Evolutionary conservation across 129 eudicot species (phyloP).

Genomic region (Artemisia tridentata): DNA sequence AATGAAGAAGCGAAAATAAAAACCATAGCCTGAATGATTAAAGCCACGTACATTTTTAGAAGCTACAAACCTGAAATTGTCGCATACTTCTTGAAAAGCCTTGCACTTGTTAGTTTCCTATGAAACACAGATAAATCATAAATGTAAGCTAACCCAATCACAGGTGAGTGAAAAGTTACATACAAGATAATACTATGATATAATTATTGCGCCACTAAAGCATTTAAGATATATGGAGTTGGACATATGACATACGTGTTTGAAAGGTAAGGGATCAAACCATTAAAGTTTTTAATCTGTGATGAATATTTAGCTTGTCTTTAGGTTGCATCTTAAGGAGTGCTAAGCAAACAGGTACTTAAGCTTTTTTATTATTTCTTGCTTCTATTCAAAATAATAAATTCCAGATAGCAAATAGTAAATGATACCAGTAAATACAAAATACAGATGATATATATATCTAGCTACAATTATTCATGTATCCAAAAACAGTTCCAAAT

Average conservation of each 20-base stretch:
- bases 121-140: slow-evolving; percentile 18
- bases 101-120: slow-evolving; percentile 83
- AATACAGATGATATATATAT: no score
- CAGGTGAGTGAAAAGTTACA: background rate
- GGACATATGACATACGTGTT: background rate
- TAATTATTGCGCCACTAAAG: background rate
- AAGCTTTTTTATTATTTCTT: no score
- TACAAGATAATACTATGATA: background rate
- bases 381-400: no score
- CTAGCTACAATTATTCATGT: no score
- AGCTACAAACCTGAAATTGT: slow-evolving; percentile 68
- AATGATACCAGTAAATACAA: no score
- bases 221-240: background rate
- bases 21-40: background rate
- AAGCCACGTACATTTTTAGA: slow-evolving; percentile 1
- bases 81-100: slow-evolving; percentile 83
- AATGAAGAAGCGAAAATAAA: background rate
- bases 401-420: no score
- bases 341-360: no score
- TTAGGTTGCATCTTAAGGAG: no score
- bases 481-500: no score
- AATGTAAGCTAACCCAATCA: slow-evolving; percentile 2
- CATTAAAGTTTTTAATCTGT: no score
- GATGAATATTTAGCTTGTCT: no score
- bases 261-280: no score